phyloP scores from a whole-genome alignment of 1,284 basidiomycete genomes.

The Taiwanofungus camphoratus region DNA sequence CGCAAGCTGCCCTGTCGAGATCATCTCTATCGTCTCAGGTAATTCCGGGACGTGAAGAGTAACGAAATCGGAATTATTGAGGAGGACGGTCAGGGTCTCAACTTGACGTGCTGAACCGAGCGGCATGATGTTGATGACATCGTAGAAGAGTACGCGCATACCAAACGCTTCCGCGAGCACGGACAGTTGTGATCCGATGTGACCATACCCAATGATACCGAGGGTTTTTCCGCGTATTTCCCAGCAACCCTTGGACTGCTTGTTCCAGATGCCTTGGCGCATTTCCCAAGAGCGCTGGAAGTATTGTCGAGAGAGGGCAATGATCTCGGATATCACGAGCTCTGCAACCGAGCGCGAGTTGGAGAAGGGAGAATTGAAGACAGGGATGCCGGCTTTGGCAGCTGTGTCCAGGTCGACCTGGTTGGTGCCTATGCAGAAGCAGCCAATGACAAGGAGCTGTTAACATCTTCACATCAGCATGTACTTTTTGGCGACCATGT shows the following conservation, averaged over 20 bases:
- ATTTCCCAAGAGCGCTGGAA: conserved; percentile 89
- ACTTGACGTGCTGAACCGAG: conserved; percentile 92
- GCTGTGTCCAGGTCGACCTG: conserved; percentile 92
- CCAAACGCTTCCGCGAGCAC: conserved; percentile 97
- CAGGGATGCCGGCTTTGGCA: conserved; percentile 87
- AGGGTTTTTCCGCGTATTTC: conserved; percentile 97
- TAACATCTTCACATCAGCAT: neutral
- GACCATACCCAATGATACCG: conserved; percentile 97
- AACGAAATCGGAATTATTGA: conserved; percentile 86
- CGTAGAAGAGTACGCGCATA: conserved; percentile 94
- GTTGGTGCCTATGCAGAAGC: conserved; percentile 99
- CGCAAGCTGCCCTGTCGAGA: conserved; percentile 71
- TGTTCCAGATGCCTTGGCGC: conserved; percentile 93
- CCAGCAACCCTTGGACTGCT: conserved; percentile 98
- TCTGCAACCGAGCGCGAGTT: conserved; percentile 99
- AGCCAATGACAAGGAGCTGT: conserved; percentile 93
- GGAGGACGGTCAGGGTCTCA: conserved; percentile 75
- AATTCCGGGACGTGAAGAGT: conserved; percentile 96
- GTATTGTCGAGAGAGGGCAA: conserved; percentile 92
- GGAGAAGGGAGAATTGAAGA: conserved; percentile 99
- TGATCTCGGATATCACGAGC: conserved; percentile 92
- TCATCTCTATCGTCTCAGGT: conserved; percentile 95
- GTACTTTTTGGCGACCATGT: neutral
- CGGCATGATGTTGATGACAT: conserved; percentile 97
- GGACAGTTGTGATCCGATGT: conserved; percentile 96